Evolutionary conservation across 2,329 filamentous ascomycete species (phyloP).

Genomic region (Penicillium sp.): DNA sequence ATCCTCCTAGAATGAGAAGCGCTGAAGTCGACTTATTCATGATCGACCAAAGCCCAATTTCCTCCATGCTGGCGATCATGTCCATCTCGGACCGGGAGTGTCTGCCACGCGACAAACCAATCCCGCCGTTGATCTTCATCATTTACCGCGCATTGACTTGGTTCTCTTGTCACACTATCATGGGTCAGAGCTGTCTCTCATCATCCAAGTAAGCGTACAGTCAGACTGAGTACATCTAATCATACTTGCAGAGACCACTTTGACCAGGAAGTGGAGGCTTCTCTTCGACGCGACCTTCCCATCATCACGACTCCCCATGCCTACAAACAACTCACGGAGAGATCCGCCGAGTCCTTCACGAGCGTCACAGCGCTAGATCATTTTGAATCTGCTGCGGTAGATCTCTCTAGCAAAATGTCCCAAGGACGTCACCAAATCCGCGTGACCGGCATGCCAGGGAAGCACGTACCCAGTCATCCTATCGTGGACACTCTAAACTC

Average conservation of each 20-base stretch:
- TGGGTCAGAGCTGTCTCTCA: slow-evolving; percentile 27
- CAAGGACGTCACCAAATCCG: slow-evolving; percentile 43
- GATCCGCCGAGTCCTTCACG: slow-evolving; percentile 48
- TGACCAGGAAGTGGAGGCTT: slow-evolving; percentile 48
- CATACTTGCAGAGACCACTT: slow-evolving; percentile 44
- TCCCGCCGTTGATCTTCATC: slow-evolving; percentile 55
- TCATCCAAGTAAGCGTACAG: not conserved
- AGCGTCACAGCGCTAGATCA: slow-evolving; percentile 51
- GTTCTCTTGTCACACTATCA: slow-evolving; percentile 62
- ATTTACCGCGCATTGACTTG: slow-evolving; percentile 54
- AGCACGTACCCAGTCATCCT: slow-evolving; percentile 50
- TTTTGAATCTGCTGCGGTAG: slow-evolving; percentile 48
- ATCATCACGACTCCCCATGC: slow-evolving; percentile 62
- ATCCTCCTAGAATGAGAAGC: not conserved
- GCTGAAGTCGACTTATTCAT: not conserved
- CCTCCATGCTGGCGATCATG: slow-evolving; percentile 59
- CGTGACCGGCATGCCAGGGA: slow-evolving; percentile 59
- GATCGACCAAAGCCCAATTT: slow-evolving; percentile 50
- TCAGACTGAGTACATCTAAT: not conserved
- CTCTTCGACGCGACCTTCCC: slow-evolving; percentile 48
- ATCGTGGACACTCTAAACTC: slow-evolving; percentile 45
- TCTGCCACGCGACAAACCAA: slow-evolving; percentile 50
- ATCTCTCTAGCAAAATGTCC: slow-evolving; percentile 25
- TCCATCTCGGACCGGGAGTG: slow-evolving; percentile 61
- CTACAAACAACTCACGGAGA: slow-evolving; percentile 45